Evolutionary conservation across 148 eudicot species (phyloP).

Genomic region (Drosera capensis): DNA sequence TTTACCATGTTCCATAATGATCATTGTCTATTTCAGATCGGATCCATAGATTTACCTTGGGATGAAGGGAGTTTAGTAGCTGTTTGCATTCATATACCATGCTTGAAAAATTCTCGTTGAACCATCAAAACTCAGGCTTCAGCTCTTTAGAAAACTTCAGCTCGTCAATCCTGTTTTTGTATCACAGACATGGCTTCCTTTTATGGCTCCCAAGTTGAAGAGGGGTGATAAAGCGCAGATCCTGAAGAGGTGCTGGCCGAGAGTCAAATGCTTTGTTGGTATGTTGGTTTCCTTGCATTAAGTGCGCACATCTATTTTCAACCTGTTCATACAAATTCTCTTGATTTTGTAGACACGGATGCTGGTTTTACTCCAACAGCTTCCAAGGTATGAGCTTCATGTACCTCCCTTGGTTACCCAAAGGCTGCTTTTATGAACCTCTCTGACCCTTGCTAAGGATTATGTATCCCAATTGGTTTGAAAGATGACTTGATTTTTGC

Average conservation of each 20-base stretch:
- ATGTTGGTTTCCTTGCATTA: constrained; percentile 4
- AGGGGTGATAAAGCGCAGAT: constrained; percentile 31
- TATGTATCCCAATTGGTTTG: too few species aligned
- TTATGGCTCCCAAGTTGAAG: constrained; percentile 50
- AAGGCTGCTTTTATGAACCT: background rate
- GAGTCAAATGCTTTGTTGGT: constrained; percentile 86
- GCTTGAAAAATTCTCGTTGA: too few species aligned
- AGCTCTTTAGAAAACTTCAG: background rate
- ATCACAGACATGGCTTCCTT: constrained; percentile 45
- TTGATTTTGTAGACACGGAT: constrained; percentile 55
- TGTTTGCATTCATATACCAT: too few species aligned
- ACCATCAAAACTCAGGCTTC: too few species aligned
- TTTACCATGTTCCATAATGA: too few species aligned
- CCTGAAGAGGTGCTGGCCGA: constrained; percentile 32
- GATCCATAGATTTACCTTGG: too few species aligned
- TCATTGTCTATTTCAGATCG: too few species aligned
- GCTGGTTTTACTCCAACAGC: constrained; percentile 69
- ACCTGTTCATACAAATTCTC: constrained; percentile 1
- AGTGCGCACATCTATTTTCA: background rate
- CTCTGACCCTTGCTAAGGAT: too few species aligned
- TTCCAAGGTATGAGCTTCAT: constrained; percentile 39
- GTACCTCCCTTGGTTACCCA: background rate
- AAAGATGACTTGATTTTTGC: too few species aligned
- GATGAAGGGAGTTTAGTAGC: background rate
- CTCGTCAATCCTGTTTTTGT: background rate